Evolutionary conservation across 352 stramenopile species (phyloP).

Genomic region (Globisporangium paddicum): DNA sequence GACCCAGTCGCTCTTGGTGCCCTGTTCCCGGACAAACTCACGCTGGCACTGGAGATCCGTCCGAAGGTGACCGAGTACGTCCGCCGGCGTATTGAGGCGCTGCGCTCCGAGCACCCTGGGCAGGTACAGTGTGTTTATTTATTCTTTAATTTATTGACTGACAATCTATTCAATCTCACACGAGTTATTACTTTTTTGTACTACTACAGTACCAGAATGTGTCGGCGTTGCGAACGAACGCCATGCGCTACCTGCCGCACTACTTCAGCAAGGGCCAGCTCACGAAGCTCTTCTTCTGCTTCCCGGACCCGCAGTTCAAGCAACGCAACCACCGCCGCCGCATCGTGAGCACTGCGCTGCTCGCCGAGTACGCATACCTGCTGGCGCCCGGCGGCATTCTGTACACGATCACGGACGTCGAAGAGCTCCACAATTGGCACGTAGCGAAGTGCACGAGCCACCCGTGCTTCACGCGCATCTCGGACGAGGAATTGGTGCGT

Average conservation of each 20-base stretch:
- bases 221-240: slow-evolving; percentile 94
- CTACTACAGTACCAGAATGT: slow-evolving; percentile 91
- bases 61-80: slow-evolving; percentile 94
- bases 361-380: slow-evolving; percentile 98
- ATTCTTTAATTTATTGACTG: too few relatives aligned
- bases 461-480: slow-evolving; percentile 91
- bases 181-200: not conserved
- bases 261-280: slow-evolving; percentile 88
- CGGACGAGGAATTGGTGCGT: slow-evolving; percentile 78
- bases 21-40: slow-evolving; percentile 92
- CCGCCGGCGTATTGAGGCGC: slow-evolving; percentile 85
- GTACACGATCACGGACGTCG: slow-evolving; percentile 99
- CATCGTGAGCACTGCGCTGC: slow-evolving; percentile 89
- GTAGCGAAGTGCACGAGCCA: slow-evolving; percentile 93
- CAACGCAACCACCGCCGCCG: slow-evolving; percentile 94
- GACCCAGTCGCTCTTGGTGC: slow-evolving; percentile 87
- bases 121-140: too few relatives aligned
- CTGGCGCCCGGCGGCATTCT: slow-evolving; percentile 90
- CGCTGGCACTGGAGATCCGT: slow-evolving; percentile 97
- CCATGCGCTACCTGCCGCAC: slow-evolving; percentile 91
- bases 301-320: slow-evolving; percentile 99
- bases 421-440: slow-evolving; percentile 98
- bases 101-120: slow-evolving; percentile 69
- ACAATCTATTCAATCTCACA: not conserved
- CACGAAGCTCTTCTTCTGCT: slow-evolving; percentile 99